A percentile compares a stretch with the other conserved stretches of the same genome.
Conservation (phyloP, 257 asterid genomes). For the Solanum clarkiae region DNA sequence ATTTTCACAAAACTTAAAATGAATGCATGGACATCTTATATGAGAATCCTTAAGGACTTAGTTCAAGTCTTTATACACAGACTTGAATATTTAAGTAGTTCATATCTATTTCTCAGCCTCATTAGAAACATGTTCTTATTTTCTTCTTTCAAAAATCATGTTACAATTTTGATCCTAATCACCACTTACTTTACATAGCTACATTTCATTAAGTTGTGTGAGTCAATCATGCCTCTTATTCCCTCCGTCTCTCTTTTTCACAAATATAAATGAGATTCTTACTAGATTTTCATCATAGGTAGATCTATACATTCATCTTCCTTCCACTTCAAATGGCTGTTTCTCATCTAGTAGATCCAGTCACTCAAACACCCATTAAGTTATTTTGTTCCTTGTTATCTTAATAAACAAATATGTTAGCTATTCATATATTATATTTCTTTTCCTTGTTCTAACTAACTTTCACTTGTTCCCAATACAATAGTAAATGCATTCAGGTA, state of each 20-base stretch:
- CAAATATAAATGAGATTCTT: background rate
- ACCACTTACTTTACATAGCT: background rate
- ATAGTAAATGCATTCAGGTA: background rate
- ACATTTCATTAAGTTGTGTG: background rate
- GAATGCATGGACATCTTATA: background rate
- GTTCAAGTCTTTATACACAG: background rate
- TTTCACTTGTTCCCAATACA: background rate
- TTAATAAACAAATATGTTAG: background rate
- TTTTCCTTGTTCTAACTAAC: background rate
- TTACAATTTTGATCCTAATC: background rate
- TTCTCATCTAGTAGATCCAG: background rate
- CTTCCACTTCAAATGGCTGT: background rate
- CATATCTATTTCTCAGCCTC: background rate
- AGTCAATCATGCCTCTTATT: background rate
- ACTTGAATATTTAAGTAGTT: background rate
- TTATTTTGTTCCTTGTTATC: background rate
- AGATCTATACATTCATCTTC: background rate
- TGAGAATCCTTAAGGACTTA: background rate
- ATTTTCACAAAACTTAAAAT: background rate
- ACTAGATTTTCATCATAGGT: background rate
- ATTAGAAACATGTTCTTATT: background rate
- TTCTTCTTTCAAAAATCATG: background rate
- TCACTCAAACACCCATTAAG: background rate
- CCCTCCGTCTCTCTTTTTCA: background rate
- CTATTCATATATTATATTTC: background rate